Evolutionary conservation across 352 stramenopile species (phyloP), one percentile per base, ranked within the genome.

Genomic region (Pythium sukuiense): DNA sequence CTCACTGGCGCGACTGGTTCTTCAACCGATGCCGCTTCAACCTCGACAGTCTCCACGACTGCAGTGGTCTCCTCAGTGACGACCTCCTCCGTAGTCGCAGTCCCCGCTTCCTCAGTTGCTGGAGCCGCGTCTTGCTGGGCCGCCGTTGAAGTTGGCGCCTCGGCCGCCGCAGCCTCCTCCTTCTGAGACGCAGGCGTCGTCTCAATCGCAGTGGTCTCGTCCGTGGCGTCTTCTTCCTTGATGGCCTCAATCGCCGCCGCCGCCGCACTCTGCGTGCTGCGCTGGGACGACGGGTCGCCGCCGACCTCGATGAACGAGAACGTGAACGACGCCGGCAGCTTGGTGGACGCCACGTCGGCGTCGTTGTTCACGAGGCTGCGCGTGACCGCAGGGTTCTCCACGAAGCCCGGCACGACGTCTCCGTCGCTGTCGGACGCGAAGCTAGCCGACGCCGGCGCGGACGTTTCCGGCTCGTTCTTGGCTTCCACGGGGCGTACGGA

Each of bases 271-370:
- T 64, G 24, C 18, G 45, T 59, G 48, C 29, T 65, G 46, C 43
- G 32, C 63, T 59, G 43, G 35, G 45, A 63, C 9, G 35, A 6
- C 26, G 56, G 57, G 30, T 70, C 57, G 39, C 64, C 45, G n/a
- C 64, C 83, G 37, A 83, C 73, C 59, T 90, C 78, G 57, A 90
- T 90, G 65, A 88, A 90, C 37, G 81, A 90, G 67, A 90, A 90
- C 11, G 79, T 84, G 59, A 90, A 90, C 63, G 74, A 78, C 56
- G 73, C 72, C 35, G 65, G 65, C 26, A 71, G 33, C 54, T 71
- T 71, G 41, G 58, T 71, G 14, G 52, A 63, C 30, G 53, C 59
- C 5, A 56, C 57, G 49, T 66, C 35, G 8, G 35, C 26, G 35
- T 54, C 33, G 4, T 63, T 50, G 41, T 33, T 33, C 33, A 64